These are phyloP conservation scores for Penicillium lividum DNA, from an alignment of 495 filamentous ascomycete species.

Conservation along the genomic window DNA sequence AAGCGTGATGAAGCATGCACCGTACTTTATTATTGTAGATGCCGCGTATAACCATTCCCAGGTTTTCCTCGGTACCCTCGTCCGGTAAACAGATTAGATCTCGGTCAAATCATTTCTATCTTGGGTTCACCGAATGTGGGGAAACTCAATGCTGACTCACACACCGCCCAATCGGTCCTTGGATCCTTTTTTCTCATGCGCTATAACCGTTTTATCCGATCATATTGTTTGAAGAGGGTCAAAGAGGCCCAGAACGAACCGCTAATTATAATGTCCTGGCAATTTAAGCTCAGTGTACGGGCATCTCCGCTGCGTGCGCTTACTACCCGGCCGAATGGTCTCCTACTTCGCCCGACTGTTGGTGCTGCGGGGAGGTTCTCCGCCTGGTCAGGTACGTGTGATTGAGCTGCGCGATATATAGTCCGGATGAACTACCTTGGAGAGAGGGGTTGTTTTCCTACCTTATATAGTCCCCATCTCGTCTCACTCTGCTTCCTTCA, in stretches of 20 bases:
- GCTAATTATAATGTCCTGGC: conserved; percentile 35
- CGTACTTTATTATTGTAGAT: conserved; percentile 29
- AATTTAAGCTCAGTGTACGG: conserved; percentile 39
- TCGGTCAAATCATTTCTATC: background rate
- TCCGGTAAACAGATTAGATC: background rate
- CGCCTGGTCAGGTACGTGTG: conserved; percentile 34
- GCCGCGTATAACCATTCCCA: conserved; percentile 1
- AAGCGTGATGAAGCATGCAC: background rate
- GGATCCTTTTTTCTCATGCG: conserved; percentile 2
- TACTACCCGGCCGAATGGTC: conserved; percentile 35
- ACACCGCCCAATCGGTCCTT: conserved; percentile 8
- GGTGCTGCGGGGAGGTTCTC: conserved; percentile 32
- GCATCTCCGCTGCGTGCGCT: conserved; percentile 36
- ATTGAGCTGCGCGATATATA: conserved; percentile 27
- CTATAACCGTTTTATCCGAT: background rate
- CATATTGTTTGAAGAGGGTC: background rate
- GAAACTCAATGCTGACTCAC: conserved; percentile 3
- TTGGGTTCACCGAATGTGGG: conserved; percentile 7
- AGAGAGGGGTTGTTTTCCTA: background rate
- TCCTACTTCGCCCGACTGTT: conserved; percentile 33
- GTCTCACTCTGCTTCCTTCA: conserved; percentile 1
- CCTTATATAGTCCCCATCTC: conserved; percentile 10
- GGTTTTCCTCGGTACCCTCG: background rate
- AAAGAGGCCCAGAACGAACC: background rate
- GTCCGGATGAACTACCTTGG: conserved; percentile 9